Evolutionary conservation across 1,284 basidiomycete species (phyloP), one percentile per base, ranked within the genome.

Genomic region (Cyathus olla): DNA sequence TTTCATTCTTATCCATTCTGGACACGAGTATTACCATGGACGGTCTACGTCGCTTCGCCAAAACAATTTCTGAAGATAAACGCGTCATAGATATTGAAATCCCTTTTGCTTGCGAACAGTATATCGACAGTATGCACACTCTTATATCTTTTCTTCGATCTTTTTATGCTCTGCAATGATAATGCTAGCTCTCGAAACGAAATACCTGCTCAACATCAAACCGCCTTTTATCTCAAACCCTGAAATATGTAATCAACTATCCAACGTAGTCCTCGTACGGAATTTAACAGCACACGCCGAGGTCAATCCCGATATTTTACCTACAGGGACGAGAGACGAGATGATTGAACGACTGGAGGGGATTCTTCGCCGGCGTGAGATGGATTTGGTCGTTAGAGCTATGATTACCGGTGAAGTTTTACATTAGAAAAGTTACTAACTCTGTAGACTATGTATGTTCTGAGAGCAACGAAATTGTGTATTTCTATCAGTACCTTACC

Each of bases 201-300:
- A 82, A 57, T 90, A 90, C 72, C 73, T 86, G 39, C 44, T 86
- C 37, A 60, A 85, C 19, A 80, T 82, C 2, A 60, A 59, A 0
- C 79, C 87, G 1, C 87, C 88, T 4, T 77, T 90, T 29, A 81
- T 90, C 59, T 72, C 72, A 15, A 76, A 83, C 56, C 83, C 87
- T 4, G 63, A 66, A 8, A 63, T 76, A 10, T 86, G 84, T 62
- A 52, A 67, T 10, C 66, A 73, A 4, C 77, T 90, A 13, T 83
- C 86, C 13, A 61, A 69, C 8, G 73, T 77, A 0, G 87, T 85
- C 1, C 75, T 91, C 31, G 81, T 82, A 65, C 77, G 83, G 19
- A 91, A 91, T 67, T 80, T 91, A 8, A 74, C 76, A 21, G 88
- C 82, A 2, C 89, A 91, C 68, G 76, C 80, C 19, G 68, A 58